These are phyloP conservation scores for Trametes gibbosa DNA, from an alignment of 768 basidiomycete genomes.

Conservation along the genomic window DNA sequence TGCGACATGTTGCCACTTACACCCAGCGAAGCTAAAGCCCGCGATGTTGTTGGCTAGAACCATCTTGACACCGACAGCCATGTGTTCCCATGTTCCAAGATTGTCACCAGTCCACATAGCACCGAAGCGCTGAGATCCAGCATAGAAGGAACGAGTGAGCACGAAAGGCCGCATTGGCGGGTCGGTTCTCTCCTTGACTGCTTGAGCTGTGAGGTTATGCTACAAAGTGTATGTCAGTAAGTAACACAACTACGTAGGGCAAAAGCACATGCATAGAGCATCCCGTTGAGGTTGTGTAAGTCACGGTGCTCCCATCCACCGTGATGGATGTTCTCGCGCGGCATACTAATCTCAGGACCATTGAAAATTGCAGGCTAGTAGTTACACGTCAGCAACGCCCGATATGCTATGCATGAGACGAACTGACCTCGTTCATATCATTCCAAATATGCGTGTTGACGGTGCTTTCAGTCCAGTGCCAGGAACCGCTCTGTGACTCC, in stretches of 20 bases:
- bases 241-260: not conserved
- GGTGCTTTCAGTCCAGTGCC: conserved; percentile 79
- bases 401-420: not conserved
- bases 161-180: conserved; percentile 89
- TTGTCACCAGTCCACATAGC: conserved; percentile 99
- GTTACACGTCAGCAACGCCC: not conserved
- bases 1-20: conserved; percentile 45
- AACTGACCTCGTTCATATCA: conserved; percentile 95
- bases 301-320: conserved; percentile 99
- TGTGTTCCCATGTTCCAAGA: conserved; percentile 96
- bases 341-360: conserved; percentile 91
- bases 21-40: conserved; percentile 89
- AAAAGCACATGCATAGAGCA: conserved; percentile 67
- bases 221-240: conserved; percentile 29
- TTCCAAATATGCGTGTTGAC: conserved; percentile 94
- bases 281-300: conserved; percentile 95
- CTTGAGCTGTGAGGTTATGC: conserved; percentile 84
- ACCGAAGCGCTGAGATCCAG: conserved; percentile 92
- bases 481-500: conserved; percentile 50
- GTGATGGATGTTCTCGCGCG: conserved; percentile 75
- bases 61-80: conserved; percentile 93
- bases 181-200: conserved; percentile 69
- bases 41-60: conserved; percentile 83
- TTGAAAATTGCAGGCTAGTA: conserved; percentile 95
- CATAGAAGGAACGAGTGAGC: conserved; percentile 90